Evolutionary conservation across 1,284 basidiomycete species (phyloP), one percentile per base, ranked within the genome.

Genomic region (Rhodotorula sp.): DNA sequence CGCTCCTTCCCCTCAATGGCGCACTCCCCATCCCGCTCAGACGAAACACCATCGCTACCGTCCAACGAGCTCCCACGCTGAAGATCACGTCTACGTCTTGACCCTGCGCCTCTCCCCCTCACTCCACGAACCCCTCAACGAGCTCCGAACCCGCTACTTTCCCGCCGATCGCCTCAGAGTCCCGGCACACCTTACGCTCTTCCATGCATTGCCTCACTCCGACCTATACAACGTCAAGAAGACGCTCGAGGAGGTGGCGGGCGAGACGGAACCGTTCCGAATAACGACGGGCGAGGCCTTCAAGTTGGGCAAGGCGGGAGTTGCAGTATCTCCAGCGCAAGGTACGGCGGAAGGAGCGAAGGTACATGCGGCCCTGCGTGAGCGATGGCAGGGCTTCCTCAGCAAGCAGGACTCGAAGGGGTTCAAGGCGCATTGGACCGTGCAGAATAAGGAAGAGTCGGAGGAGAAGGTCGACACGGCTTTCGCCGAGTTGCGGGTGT

Each of bases 391-490:
- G 17, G n/a, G 10, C 17, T 70, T 66, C 48, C 55, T 70, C 36
- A 63, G 60, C 44, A 62, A 70, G 61, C 68, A 70, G 36, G 68
- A 70, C 61, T 27, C 54, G 20, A 70, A 70, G 36, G 46, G 22
- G 17, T 70, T 70, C 61, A 51, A 53, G 39, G 68, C 68, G 47
- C 68, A 70, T 30, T 70, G 68, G 68, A 70, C 68, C 9, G 58
- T 66, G 47, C 39, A 60, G 47, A 70, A 70, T 58, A 70, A 70
- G 68, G 64, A 64, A 32, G 57, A 59, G 17, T 57, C 60, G 24
- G 59, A 64, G 49, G 59, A 60, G 24, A 59, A 70, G 58, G 68
- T 70, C 53, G 24, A 61, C 24, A 17, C 27, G 17, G 49, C 61
- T 24, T 61, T 60, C 34, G 15, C 9, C 22, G 64, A 70, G 36